Percentiles rank a stretch among this genome's conserved stretches.
These are phyloP conservation scores for Globisporangium middletonii DNA, from an alignment of 352 stramenopile species.

Conservation along the genomic window DNA sequence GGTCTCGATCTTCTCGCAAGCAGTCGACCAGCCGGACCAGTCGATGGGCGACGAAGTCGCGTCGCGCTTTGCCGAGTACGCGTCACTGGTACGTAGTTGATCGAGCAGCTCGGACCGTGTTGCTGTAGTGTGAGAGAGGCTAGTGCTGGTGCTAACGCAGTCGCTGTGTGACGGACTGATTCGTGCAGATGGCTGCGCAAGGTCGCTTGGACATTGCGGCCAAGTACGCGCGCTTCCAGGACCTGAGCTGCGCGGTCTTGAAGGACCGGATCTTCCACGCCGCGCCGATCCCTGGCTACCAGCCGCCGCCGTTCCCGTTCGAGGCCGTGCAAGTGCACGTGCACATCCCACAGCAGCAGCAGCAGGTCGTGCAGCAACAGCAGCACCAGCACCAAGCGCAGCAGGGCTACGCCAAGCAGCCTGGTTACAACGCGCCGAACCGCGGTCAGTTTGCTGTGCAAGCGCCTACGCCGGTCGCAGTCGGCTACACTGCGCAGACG, in stretches of 20 bases:
- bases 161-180: not conserved
- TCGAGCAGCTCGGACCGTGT: not conserved
- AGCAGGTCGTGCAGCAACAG: conserved; percentile 23
- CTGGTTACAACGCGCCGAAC: conserved; percentile 21
- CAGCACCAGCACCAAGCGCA: conserved; percentile 19
- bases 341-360: conserved; percentile 46
- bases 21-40: conserved; percentile 78
- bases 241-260: conserved; percentile 75
- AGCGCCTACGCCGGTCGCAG: conserved; percentile 24
- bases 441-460: conserved; percentile 41
- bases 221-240: conserved; percentile 88
- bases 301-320: conserved; percentile 82
- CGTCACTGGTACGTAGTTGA: conserved; percentile 48
- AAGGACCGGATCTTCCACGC: conserved; percentile 86
- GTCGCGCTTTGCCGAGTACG: conserved; percentile 91
- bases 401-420: conserved; percentile 16
- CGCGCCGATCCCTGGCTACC: conserved; percentile 64
- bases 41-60: conserved; percentile 86
- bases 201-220: conserved; percentile 88
- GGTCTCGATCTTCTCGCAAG: conserved; percentile 91
- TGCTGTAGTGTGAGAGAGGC: not conserved
- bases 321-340: conserved; percentile 60
- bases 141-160: not conserved
- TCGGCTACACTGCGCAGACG: conserved; percentile 26
- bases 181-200: conserved; percentile 86